These are phyloP conservation scores for Gleditsia sinensis DNA, from an alignment of 306 rosid genomes.

Conservation along the genomic window DNA sequence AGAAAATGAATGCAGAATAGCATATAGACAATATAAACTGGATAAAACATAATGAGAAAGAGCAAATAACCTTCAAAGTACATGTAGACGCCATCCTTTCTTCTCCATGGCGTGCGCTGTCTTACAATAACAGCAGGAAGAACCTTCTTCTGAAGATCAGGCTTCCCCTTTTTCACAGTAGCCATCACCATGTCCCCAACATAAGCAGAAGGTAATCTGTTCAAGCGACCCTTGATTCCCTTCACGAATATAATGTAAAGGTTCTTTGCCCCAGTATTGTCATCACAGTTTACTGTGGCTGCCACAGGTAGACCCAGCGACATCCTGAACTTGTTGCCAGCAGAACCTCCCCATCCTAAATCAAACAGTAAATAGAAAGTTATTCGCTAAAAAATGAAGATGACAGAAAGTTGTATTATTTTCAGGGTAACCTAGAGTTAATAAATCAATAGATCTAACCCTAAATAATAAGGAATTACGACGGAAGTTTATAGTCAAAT, in stretches of 20 bases:
- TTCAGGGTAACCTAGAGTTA: too few species aligned
- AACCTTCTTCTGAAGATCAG: neutral
- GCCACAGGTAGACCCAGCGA: neutral
- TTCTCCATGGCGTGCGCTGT: conserved; percentile 66
- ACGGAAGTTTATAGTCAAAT: neutral
- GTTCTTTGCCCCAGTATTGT: neutral
- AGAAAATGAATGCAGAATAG: neutral
- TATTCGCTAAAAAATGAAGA: neutral
- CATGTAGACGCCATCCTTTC: conserved; percentile 76
- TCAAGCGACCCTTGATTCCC: conserved; percentile 66
- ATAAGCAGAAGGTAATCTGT: conserved; percentile 70
- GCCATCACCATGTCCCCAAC: conserved; percentile 84
- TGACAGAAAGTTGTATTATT: neutral
- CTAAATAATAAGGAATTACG: neutral
- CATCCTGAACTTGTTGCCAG: conserved; percentile 66
- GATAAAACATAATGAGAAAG: neutral
- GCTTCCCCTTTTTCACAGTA: neutral
- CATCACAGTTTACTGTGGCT: neutral
- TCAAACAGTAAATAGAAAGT: neutral
- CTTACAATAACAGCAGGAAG: conserved; percentile 44
- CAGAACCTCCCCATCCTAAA: conserved; percentile 71
- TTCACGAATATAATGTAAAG: conserved; percentile 26
- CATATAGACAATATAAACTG: neutral
- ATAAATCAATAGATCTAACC: neutral
- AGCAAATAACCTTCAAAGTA: conserved; percentile 62